Evolutionary conservation across 129 eudicot genomes (phyloP), one percentile per base, ranked within the genome.

Genomic region (Heracleum sosnowskyi): DNA sequence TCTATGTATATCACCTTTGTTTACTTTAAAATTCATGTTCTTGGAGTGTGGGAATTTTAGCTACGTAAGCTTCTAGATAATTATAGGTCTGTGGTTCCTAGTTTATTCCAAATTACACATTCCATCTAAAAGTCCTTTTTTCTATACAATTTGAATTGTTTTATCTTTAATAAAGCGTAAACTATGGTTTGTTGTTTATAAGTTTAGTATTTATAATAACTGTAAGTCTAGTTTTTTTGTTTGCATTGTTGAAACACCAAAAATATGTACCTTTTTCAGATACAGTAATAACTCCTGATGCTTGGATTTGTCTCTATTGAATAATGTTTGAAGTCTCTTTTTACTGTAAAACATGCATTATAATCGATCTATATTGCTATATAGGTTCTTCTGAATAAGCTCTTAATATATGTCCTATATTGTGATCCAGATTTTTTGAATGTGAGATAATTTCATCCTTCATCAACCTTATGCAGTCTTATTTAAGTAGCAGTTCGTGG

Each of bases 401-500:
- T n/a, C 10, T 12, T 42, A n/a, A 29, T 42, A 26, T 26, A n/a
- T 60, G 11, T 12, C n/a, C 6, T 63, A 39, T 69, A 39, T 10
- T 6, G 49, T 24, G 3, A 22, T 79, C 22, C 1, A 37, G 7
- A 10, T 53, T 79, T 7, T 12, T 17, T 31, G 28, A 9, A n/a
- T 42, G 60, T 36, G 36, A 3, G 11, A 4, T 39, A 78, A 28
- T 73, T 29, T 46, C 55, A 60, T 74, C 41, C 31, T 44, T 35
- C 76, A 51, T 39, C 34, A 16, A 77, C 63, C 53, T 44, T 24
- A 20, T 60, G 82, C 85, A 88, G 81, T 70, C 82, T 80, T 42
- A 63, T 64, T 55, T 11, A 86, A 60, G 36, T 76, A 77, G 76
- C 64, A 77, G 74, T 57, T 69, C 81, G 60, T 84, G 64, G 91